Evolutionary conservation across 441 rosid genomes (phyloP).

Genomic region (Lepidium campestre): DNA sequence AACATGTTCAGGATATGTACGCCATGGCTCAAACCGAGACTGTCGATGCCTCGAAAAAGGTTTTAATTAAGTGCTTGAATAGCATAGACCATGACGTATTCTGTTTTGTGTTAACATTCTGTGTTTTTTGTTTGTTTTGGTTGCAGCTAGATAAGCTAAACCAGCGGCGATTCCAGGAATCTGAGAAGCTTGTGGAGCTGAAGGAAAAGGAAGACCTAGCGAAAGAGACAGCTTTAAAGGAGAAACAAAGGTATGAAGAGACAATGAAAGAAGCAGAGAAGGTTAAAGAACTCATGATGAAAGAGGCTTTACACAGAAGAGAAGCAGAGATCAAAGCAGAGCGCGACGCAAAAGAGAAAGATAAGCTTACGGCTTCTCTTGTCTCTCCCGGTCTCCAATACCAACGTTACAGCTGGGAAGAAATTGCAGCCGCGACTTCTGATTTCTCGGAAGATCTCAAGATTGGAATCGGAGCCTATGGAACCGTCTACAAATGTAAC

Average conservation of each 20-base stretch:
- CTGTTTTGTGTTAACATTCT: neutral
- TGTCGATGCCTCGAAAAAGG: constrained; percentile 78
- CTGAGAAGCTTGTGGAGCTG: constrained; percentile 53
- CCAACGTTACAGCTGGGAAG: constrained; percentile 73
- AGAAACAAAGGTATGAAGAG: constrained; percentile 54
- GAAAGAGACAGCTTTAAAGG: constrained; percentile 52
- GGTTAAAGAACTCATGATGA: constrained; percentile 39
- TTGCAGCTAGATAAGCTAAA: constrained; percentile 50
- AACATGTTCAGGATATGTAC: constrained; percentile 73
- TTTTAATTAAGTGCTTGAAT: neutral
- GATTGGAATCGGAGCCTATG: constrained; percentile 88
- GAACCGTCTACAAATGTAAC: constrained; percentile 72
- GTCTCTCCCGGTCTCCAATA: constrained; percentile 41
- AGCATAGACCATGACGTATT: neutral
- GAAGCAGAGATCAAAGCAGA: constrained; percentile 57
- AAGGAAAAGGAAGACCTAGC: constrained; percentile 45
- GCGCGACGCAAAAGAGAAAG: constrained; percentile 59
- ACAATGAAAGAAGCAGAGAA: constrained; percentile 55
- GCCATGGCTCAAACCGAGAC: constrained; percentile 81
- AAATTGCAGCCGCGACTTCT: constrained; percentile 67
- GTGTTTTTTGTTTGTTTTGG: neutral
- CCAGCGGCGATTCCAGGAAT: constrained; percentile 46
- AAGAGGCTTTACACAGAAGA: constrained; percentile 60
- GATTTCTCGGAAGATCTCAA: constrained; percentile 66
- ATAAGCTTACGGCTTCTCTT: constrained; percentile 59